Evolutionary conservation across 371 early-diverging fungal species (phyloP).

Genomic region (Apophysomyces elegans): DNA sequence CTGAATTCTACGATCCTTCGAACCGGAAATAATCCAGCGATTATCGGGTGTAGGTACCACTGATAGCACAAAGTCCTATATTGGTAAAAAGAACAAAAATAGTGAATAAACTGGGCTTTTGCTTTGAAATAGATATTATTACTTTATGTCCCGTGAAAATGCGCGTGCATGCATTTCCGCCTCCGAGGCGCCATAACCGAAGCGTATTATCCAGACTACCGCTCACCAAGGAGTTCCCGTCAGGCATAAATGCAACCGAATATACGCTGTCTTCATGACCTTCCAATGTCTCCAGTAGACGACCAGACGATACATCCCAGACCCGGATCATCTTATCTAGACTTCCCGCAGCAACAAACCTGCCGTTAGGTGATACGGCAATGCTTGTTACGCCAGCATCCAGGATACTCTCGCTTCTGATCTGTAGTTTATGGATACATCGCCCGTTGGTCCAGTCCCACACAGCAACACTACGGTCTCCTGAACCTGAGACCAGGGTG

Average conservation of each 20-base stretch:
- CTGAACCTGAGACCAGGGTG: constrained; percentile 90
- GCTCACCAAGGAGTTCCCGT: constrained; percentile 88
- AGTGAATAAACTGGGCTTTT: too few species aligned
- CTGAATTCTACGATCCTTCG: constrained; percentile 93
- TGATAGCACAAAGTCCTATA: constrained; percentile 92
- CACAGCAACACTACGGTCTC: constrained; percentile 88
- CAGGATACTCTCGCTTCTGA: constrained; percentile 78
- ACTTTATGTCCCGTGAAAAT: constrained; percentile 69
- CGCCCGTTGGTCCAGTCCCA: constrained; percentile 85
- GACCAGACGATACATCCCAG: constrained; percentile 88
- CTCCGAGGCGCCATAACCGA: constrained; percentile 87
- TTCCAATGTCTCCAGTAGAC: constrained; percentile 83
- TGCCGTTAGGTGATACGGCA: constrained; percentile 83
- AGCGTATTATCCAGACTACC: constrained; percentile 95
- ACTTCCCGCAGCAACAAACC: constrained; percentile 83
- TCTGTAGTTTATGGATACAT: constrained; percentile 70
- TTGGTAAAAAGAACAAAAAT: neutral
- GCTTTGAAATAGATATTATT: neutral
- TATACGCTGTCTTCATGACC: constrained; percentile 97
- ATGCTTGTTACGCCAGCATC: constrained; percentile 95
- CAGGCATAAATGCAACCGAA: constrained; percentile 93
- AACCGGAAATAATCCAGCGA: constrained; percentile 93
- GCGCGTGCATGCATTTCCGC: constrained; percentile 51
- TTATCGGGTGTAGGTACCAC: constrained; percentile 92
- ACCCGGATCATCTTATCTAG: constrained; percentile 90